These are phyloP conservation scores for Neurospora discreta DNA, from an alignment of 495 filamentous ascomycete genomes.

Conservation along the genomic window DNA sequence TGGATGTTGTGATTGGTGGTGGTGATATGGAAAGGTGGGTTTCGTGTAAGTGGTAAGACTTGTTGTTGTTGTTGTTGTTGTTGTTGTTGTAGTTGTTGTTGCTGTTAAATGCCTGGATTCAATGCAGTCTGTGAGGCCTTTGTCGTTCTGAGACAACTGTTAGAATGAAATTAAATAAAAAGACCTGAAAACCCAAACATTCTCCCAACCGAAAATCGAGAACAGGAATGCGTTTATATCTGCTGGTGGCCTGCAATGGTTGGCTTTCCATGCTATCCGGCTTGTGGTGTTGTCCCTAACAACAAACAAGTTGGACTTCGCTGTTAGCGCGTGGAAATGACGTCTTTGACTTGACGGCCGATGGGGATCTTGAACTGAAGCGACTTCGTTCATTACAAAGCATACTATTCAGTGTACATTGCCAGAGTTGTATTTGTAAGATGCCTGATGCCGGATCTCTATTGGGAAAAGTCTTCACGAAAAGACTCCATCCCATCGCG, in stretches of 20 bases:
- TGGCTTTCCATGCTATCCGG: neutral
- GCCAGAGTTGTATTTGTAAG: neutral
- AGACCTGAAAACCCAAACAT: neutral
- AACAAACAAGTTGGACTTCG: neutral
- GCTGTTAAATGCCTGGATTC: no score
- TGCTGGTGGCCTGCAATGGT: neutral
- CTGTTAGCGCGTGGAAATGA: neutral
- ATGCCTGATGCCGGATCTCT: neutral
- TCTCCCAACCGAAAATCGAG: neutral
- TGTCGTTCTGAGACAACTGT: neutral
- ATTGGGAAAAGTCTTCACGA: neutral
- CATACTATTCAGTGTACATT: neutral
- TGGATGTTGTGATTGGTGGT: constrained; percentile 1
- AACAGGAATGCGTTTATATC: neutral
- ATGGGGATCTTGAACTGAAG: neutral
- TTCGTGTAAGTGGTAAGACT: neutral
- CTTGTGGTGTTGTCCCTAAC: neutral
- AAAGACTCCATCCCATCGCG: neutral
- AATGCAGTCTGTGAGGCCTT: neutral
- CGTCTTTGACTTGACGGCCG: neutral
- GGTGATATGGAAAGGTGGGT: neutral
- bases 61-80: neutral
- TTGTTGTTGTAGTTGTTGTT: no score
- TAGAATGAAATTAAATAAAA: neutral
- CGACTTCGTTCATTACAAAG: neutral